Percentiles rank a stretch among this genome's conserved stretches.
These are phyloP conservation scores for Hypoxylon crocopeplum DNA, from an alignment of 495 filamentous ascomycete species.

Conservation along the genomic window DNA sequence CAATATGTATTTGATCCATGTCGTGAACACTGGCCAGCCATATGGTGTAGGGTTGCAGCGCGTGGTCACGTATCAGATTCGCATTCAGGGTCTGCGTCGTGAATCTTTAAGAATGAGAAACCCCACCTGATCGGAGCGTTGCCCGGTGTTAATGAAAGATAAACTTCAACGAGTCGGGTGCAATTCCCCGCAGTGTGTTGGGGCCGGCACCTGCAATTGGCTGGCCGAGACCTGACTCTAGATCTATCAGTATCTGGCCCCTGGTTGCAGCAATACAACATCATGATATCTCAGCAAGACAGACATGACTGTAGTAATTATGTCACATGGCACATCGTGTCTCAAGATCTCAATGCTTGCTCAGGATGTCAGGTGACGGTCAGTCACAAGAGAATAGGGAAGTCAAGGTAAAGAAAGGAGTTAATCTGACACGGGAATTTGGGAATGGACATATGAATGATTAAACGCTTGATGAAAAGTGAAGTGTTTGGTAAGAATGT, in stretches of 20 bases:
- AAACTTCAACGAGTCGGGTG: conserved; percentile 24
- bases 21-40: background rate
- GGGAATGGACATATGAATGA: too few relatives aligned
- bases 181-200: conserved; percentile 26
- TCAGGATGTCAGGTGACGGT: too few relatives aligned
- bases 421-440: too few relatives aligned
- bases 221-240: background rate
- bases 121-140: background rate
- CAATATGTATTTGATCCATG: conserved; percentile 42
- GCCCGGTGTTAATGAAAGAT: background rate
- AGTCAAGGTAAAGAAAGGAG: too few relatives aligned
- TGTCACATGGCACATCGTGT: too few relatives aligned
- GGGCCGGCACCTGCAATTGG: conserved; percentile 10
- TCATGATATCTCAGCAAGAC: conserved; percentile 1
- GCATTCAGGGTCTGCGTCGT: background rate
- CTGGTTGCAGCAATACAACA: conserved; percentile 12
- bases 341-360: too few relatives aligned
- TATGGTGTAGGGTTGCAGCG: conserved; percentile 21
- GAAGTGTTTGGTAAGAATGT: too few relatives aligned
- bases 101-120: background rate
- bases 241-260: background rate
- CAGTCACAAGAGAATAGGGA: too few relatives aligned
- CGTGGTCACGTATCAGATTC: conserved; percentile 17
- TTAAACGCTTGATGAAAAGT: too few relatives aligned
- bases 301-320: background rate